Conservation (phyloP, 192 early-diverging fungal species). For the Entomortierella chlamydospora region DNA sequence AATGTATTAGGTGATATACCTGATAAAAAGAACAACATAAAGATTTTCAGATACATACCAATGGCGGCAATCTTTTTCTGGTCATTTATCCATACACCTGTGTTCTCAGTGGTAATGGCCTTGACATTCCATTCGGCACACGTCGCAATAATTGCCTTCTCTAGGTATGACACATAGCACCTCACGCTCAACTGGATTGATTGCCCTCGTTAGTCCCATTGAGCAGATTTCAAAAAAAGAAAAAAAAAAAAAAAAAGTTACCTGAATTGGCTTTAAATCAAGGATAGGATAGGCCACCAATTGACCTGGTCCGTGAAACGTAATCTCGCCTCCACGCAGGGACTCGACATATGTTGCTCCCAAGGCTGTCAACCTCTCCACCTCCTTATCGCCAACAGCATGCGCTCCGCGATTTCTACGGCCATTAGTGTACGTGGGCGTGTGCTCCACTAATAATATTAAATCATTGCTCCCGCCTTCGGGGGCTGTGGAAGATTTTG, state of each 20-base stretch:
- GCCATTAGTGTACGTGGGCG: constrained; percentile 93
- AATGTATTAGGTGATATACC: no score
- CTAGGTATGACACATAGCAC: constrained; percentile 83
- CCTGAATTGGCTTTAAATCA: constrained; percentile 77
- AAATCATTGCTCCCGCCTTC: constrained; percentile 58
- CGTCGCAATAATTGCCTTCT: constrained; percentile 80
- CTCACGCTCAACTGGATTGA: constrained; percentile 67
- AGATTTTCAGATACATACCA: constrained; percentile 66
- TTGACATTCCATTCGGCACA: constrained; percentile 74
- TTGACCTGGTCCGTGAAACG: constrained; percentile 98
- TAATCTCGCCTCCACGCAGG: constrained; percentile 91
- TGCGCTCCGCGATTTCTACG: constrained; percentile 76
- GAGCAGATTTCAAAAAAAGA: neutral
- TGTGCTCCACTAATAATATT: constrained; percentile 83
- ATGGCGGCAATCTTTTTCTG: constrained; percentile 93
- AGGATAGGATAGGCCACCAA: constrained; percentile 95
- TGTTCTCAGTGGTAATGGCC: constrained; percentile 76
- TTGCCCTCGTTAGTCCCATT: neutral
- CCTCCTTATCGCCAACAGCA: constrained; percentile 57
- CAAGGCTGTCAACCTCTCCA: constrained; percentile 60
- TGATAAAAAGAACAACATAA: no score
- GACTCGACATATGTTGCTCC: constrained; percentile 87
- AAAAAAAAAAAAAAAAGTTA: constrained; percentile 39
- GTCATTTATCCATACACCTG: constrained; percentile 91
- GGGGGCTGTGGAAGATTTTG: neutral